Evolutionary conservation across 306 rosid genomes (phyloP).

Genomic region (Delonix regia): DNA sequence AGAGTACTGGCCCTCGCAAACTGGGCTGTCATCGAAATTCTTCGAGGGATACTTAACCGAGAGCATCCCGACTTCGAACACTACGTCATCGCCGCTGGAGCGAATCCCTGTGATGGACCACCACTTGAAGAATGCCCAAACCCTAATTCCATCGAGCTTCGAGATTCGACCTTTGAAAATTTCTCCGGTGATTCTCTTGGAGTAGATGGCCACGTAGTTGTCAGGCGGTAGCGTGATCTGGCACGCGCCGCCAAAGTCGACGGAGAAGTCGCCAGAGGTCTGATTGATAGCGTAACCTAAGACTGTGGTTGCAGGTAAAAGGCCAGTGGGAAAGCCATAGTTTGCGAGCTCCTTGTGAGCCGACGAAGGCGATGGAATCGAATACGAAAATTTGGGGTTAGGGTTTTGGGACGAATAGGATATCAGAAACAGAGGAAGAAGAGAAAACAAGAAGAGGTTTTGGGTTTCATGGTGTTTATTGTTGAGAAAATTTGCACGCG

Average conservation of each 20-base stretch:
- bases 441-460: not conserved
- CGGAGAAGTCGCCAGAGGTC: slow-evolving; percentile 69
- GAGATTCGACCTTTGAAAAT: slow-evolving; percentile 68
- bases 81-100: slow-evolving; percentile 75
- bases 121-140: slow-evolving; percentile 81
- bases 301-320: slow-evolving; percentile 68
- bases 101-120: slow-evolving; percentile 91
- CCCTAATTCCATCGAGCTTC: slow-evolving; percentile 73
- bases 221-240: slow-evolving; percentile 88
- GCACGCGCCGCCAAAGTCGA: slow-evolving; percentile 78
- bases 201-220: slow-evolving; percentile 77
- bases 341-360: slow-evolving; percentile 68
- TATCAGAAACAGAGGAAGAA: not conserved
- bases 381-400: slow-evolving; percentile 28
- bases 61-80: slow-evolving; percentile 84
- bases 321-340: slow-evolving; percentile 83
- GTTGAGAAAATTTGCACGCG: not conserved
- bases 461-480: not conserved
- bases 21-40: slow-evolving; percentile 69
- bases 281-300: slow-evolving; percentile 53
- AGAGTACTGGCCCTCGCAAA: slow-evolving; percentile 78
- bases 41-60: slow-evolving; percentile 70
- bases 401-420: slow-evolving; percentile 38
- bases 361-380: slow-evolving; percentile 32
- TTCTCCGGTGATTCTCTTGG: slow-evolving; percentile 66